phyloP scores from a whole-genome alignment of 306 rosid species.

The Citrullus amarus region DNA sequence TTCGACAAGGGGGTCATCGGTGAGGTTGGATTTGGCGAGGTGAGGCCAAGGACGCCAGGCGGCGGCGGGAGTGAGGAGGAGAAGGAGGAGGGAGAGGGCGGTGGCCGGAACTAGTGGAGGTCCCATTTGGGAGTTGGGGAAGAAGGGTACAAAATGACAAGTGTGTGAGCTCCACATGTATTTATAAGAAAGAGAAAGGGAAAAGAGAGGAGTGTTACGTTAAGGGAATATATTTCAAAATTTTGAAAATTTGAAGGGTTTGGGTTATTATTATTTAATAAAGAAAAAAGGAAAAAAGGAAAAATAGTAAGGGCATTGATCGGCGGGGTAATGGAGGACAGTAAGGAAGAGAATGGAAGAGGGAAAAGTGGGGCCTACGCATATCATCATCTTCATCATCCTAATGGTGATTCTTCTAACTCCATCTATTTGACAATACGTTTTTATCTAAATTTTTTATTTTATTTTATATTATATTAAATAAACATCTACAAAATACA shows the following conservation, averaged over 20 bases:
- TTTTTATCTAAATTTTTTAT: too few relatives aligned
- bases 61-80: not conserved
- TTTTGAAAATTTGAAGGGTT: not conserved
- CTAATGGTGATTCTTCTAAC: too few relatives aligned
- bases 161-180: not conserved
- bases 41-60: slow-evolving; percentile 77
- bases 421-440: too few relatives aligned
- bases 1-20: slow-evolving; percentile 27
- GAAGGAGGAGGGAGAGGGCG: slow-evolving; percentile 2
- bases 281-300: not conserved
- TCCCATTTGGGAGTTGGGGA: not conserved
- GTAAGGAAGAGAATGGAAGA: slow-evolving; percentile 17
- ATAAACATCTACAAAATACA: too few relatives aligned
- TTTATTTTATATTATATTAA: too few relatives aligned
- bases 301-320: slow-evolving; percentile 36
- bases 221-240: not conserved
- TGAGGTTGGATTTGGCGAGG: slow-evolving; percentile 16
- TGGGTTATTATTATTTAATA: not conserved
- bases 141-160: not conserved
- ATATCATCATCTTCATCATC: not conserved
- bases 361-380: slow-evolving; percentile 24
- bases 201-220: not conserved
- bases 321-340: slow-evolving; percentile 99
- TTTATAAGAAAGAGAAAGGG: not conserved
- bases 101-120: slow-evolving; percentile 13